phyloP scores from a whole-genome alignment of 108 stramenopile genomes.

The Skeletonema potamos region DNA sequence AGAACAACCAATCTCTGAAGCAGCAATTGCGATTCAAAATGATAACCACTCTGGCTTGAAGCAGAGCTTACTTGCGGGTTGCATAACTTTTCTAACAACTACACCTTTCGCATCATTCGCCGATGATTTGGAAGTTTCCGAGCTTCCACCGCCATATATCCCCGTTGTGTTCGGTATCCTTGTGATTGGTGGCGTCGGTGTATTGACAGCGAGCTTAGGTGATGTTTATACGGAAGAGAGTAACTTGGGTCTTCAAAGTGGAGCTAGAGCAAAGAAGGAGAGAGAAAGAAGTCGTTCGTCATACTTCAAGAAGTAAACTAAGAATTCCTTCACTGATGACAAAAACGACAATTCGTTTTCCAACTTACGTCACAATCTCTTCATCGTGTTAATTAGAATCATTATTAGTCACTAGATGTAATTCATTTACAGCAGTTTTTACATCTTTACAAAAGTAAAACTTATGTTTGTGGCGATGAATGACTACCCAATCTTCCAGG shows the following conservation, averaged over 20 bases:
- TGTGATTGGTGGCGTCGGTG: slow-evolving; percentile 78
- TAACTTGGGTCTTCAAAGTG: slow-evolving; percentile 68
- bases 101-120: slow-evolving; percentile 27
- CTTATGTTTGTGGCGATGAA: slow-evolving; percentile 16
- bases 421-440: neutral
- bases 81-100: slow-evolving; percentile 13
- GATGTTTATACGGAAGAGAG: slow-evolving; percentile 67
- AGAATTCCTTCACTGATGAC: neutral
- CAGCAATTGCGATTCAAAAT: neutral
- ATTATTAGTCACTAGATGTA: neutral
- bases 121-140: slow-evolving; percentile 56
- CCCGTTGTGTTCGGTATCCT: slow-evolving; percentile 75
- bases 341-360: neutral
- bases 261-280: slow-evolving; percentile 85
- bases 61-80: slow-evolving; percentile 8
- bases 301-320: slow-evolving; percentile 83
- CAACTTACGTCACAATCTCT: neutral
- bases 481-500: slow-evolving; percentile 67
- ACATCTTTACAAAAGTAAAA: neutral
- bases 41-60: neutral
- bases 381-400: neutral
- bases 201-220: slow-evolving; percentile 71
- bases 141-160: slow-evolving; percentile 65
- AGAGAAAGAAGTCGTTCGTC: slow-evolving; percentile 84
- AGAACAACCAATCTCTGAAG: neutral